Evolutionary conservation across 805 yeast species (phyloP).

Genomic region (Tetrapisispora arboricola): DNA sequence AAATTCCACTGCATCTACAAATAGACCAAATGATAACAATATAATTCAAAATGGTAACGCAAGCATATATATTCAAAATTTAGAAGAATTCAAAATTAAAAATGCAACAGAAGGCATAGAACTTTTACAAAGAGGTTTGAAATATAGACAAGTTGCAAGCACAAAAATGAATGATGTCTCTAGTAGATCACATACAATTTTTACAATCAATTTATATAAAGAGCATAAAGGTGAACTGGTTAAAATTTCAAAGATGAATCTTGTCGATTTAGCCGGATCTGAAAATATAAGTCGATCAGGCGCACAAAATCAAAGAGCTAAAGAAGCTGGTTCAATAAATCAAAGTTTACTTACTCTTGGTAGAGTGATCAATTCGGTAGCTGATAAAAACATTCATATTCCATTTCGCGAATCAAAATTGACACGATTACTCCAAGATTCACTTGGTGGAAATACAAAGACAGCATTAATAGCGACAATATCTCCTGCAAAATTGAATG

Average conservation of each 20-base stretch:
- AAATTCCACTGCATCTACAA: neutral
- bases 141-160: conserved; percentile 67
- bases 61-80: conserved; percentile 67
- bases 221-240: conserved; percentile 43
- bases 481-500: conserved; percentile 66
- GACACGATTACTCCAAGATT: conserved; percentile 65
- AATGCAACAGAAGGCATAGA: conserved; percentile 58
- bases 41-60: conserved; percentile 35
- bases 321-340: conserved; percentile 91
- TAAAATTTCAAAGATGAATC: conserved; percentile 36
- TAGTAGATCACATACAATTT: conserved; percentile 86
- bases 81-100: conserved; percentile 49
- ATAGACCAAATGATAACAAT: conserved; percentile 1
- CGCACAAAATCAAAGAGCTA: conserved; percentile 73
- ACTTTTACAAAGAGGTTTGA: conserved; percentile 60
- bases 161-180: conserved; percentile 85
- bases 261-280: conserved; percentile 94
- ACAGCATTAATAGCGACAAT: conserved; percentile 82
- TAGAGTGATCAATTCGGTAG: conserved; percentile 69
- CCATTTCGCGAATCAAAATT: conserved; percentile 81
- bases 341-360: conserved; percentile 85
- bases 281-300: conserved; percentile 82
- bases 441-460: conserved; percentile 80
- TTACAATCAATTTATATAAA: conserved; percentile 53
- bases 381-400: conserved; percentile 49